Percentiles rank a stretch among this genome's conserved stretches.
These are phyloP conservation scores for Microdochium bolleyi DNA, from an alignment of 2,329 filamentous ascomycete genomes.

Conservation along the genomic window DNA sequence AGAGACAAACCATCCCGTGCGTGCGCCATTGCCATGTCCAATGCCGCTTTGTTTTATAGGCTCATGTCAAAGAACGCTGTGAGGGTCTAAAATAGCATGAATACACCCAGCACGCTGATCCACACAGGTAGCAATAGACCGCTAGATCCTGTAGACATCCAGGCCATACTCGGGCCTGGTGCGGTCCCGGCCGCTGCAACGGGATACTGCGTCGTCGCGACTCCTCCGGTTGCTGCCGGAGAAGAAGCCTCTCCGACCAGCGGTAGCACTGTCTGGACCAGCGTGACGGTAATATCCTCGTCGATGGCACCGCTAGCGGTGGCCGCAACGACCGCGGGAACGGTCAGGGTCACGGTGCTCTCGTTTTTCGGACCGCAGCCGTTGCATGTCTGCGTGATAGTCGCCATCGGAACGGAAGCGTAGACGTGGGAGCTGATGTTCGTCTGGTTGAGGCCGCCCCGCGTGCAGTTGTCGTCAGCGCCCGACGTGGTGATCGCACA, in stretches of 20 bases:
- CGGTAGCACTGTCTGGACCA: slow-evolving; percentile 17
- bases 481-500: slow-evolving; percentile 9
- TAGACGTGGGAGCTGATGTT: too few species aligned
- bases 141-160: background rate
- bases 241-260: slow-evolving; percentile 3
- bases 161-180: background rate
- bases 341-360: slow-evolving; percentile 22
- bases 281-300: slow-evolving; percentile 7
- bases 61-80: background rate
- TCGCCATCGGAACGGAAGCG: slow-evolving; percentile 16
- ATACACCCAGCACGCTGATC: background rate
- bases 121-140: background rate
- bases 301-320: slow-evolving; percentile 1
- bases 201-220: background rate
- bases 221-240: background rate
- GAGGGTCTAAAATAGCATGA: background rate
- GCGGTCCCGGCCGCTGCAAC: background rate
- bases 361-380: slow-evolving; percentile 21
- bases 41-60: too few species aligned
- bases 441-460: background rate
- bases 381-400: slow-evolving; percentile 17
- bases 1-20: too few species aligned
- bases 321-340: slow-evolving; percentile 15
- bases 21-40: too few species aligned
- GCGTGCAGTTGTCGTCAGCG: background rate